These are phyloP conservation scores for Blechomonas ayalai DNA, from an alignment of 208 protist genomes.

Conservation along the genomic window DNA sequence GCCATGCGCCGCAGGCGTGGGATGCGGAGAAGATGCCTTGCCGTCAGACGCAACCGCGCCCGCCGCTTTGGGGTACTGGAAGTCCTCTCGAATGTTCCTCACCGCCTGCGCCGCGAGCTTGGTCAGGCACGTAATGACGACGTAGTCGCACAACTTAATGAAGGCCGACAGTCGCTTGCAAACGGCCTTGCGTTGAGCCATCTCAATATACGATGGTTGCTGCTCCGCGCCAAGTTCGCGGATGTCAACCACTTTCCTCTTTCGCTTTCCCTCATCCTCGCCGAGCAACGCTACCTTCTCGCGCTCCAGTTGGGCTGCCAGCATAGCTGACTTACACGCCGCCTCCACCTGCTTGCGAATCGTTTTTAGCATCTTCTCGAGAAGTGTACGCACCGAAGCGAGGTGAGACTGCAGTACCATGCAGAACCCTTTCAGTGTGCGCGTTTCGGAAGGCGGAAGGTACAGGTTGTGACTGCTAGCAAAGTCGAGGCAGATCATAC, in stretches of 20 bases:
- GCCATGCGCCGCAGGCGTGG: not conserved
- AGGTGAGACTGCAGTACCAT: slow-evolving; percentile 40
- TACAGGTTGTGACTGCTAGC: slow-evolving; percentile 60
- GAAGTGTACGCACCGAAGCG: slow-evolving; percentile 34
- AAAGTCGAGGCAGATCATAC: slow-evolving; percentile 75
- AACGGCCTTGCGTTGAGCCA: slow-evolving; percentile 85
- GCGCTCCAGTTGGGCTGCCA: slow-evolving; percentile 71
- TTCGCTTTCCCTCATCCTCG: slow-evolving; percentile 56
- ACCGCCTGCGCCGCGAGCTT: slow-evolving; percentile 77
- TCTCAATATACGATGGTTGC: slow-evolving; percentile 90
- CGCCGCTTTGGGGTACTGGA: slow-evolving; percentile 47
- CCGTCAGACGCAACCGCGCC: too few relatives aligned
- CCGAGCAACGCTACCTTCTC: slow-evolving; percentile 63
- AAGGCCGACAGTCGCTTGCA: slow-evolving; percentile 91
- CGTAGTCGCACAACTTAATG: slow-evolving; percentile 93
- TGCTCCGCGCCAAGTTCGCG: slow-evolving; percentile 77
- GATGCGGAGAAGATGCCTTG: not conserved
- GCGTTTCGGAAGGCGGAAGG: slow-evolving; percentile 56
- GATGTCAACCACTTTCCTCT: slow-evolving; percentile 76
- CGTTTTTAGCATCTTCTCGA: slow-evolving; percentile 81
- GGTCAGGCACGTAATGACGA: slow-evolving; percentile 89
- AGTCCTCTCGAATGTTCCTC: slow-evolving; percentile 52
- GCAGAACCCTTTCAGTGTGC: slow-evolving; percentile 68
- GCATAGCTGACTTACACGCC: slow-evolving; percentile 89
- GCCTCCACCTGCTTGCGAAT: slow-evolving; percentile 85